These are phyloP conservation scores for Hyaloperonospora brassicae DNA, from an alignment of 352 stramenopile genomes.

Conservation along the genomic window DNA sequence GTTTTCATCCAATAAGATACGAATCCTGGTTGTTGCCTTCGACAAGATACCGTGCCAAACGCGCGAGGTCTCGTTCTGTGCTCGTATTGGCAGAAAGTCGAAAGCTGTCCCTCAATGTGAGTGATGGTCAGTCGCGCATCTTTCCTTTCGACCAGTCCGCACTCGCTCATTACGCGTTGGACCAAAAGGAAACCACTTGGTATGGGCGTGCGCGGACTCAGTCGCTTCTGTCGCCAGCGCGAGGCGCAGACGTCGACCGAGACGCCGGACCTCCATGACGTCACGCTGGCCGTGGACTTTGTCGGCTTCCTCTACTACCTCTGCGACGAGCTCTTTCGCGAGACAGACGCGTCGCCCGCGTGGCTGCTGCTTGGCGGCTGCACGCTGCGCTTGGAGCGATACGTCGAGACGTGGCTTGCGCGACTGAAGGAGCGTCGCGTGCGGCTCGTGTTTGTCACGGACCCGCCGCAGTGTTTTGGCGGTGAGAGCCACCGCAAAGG, in stretches of 20 bases:
- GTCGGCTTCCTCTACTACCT: slow-evolving; percentile 69
- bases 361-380: slow-evolving; percentile 68
- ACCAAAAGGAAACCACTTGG: not conserved
- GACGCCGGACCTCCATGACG: slow-evolving; percentile 34
- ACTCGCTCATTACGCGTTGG: too few relatives aligned
- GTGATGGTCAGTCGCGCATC: too few relatives aligned
- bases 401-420: slow-evolving; percentile 43
- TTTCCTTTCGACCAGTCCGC: not conserved
- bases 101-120: too few relatives aligned
- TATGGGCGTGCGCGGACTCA: slow-evolving; percentile 64
- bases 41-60: too few relatives aligned
- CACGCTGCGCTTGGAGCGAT: slow-evolving; percentile 34
- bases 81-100: too few relatives aligned
- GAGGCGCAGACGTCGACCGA: slow-evolving; percentile 35
- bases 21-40: too few relatives aligned
- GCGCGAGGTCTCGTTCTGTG: too few relatives aligned
- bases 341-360: slow-evolving; percentile 22
- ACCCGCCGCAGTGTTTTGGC: slow-evolving; percentile 70
- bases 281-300: slow-evolving; percentile 77
- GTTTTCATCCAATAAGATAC: too few relatives aligned
- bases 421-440: slow-evolving; percentile 36
- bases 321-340: slow-evolving; percentile 46
- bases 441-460: slow-evolving; percentile 55
- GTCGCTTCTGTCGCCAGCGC: slow-evolving; percentile 46
- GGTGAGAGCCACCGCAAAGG: slow-evolving; percentile 61